phyloP scores from a whole-genome alignment of 345 rosid species.

The Pistacia vera region DNA sequence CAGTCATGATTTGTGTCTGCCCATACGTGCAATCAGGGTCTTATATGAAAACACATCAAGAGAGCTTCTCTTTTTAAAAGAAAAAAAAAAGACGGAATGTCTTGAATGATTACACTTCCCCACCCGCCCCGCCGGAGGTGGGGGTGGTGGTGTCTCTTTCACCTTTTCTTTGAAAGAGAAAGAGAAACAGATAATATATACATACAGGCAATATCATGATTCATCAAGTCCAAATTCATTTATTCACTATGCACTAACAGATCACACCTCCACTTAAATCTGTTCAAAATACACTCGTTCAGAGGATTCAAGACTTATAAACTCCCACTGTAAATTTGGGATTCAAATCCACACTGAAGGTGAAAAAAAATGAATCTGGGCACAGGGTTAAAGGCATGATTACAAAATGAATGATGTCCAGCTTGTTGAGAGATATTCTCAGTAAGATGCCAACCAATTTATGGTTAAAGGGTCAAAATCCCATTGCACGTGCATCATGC shows the following conservation, averaged over 20 bases:
- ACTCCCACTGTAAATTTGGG: too few species aligned
- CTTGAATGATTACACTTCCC: conserved; percentile 13
- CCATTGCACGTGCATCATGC: conserved; percentile 45
- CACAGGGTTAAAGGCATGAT: conserved; percentile 12
- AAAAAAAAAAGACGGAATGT: neutral
- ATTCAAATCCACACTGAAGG: neutral
- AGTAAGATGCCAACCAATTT: conserved; percentile 7
- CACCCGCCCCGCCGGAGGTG: conserved; percentile 17
- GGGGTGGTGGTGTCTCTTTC: conserved; percentile 1
- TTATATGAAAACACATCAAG: neutral
- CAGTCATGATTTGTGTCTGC: conserved; percentile 18
- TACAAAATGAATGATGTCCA: conserved; percentile 39
- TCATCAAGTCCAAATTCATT: neutral
- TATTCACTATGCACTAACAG: too few species aligned
- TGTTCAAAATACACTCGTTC: too few species aligned
- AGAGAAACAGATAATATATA: neutral
- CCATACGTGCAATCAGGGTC: conserved; percentile 14
- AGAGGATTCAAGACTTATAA: too few species aligned
- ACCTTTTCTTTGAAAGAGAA: conserved; percentile 6
- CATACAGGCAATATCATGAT: neutral
- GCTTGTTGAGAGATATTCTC: conserved; percentile 29
- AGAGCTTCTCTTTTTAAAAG: conserved; percentile 1
- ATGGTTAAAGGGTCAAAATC: neutral
- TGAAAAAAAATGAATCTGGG: neutral
- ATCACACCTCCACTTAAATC: too few species aligned